These are phyloP conservation scores for Hanseniaspora hatyaiensis DNA, from an alignment of 805 yeast species.

Conservation along the genomic window DNA sequence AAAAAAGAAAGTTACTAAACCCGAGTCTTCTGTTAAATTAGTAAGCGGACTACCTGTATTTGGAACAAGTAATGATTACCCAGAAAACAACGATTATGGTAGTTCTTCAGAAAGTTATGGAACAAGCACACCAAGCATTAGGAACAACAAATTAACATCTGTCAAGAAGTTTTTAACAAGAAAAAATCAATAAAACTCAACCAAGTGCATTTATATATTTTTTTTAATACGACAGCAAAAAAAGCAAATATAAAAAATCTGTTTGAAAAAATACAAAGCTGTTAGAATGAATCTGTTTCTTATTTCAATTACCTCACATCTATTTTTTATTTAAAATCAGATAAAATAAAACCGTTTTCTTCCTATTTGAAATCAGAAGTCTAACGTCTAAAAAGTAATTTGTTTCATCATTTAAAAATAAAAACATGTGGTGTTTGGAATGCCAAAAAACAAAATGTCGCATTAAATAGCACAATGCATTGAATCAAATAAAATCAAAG, in stretches of 20 bases:
- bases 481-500: no score
- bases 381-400: slow-evolving; percentile 30
- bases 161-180: slow-evolving; percentile 16
- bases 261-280: no score
- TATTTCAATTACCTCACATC: no score
- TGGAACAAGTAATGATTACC: neutral
- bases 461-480: no score
- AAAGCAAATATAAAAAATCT: neutral
- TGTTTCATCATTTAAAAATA: slow-evolving; percentile 24
- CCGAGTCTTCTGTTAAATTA: slow-evolving; percentile 26
- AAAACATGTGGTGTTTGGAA: neutral
- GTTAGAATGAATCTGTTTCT: no score
- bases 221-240: no score
- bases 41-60: slow-evolving; percentile 29
- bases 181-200: slow-evolving; percentile 2
- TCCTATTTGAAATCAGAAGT: slow-evolving; percentile 29
- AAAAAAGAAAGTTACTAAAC: slow-evolving; percentile 19
- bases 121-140: no score
- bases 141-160: neutral
- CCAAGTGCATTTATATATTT: no score
- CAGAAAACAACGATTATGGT: neutral
- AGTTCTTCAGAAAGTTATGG: slow-evolving; percentile 2
- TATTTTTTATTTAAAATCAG: slow-evolving; percentile 4
- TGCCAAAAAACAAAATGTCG: neutral
- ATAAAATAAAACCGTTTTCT: slow-evolving; percentile 21